Evolutionary conservation across 2,329 filamentous ascomycete species (phyloP).

Genomic region (Neopestalotiopsis sp.): DNA sequence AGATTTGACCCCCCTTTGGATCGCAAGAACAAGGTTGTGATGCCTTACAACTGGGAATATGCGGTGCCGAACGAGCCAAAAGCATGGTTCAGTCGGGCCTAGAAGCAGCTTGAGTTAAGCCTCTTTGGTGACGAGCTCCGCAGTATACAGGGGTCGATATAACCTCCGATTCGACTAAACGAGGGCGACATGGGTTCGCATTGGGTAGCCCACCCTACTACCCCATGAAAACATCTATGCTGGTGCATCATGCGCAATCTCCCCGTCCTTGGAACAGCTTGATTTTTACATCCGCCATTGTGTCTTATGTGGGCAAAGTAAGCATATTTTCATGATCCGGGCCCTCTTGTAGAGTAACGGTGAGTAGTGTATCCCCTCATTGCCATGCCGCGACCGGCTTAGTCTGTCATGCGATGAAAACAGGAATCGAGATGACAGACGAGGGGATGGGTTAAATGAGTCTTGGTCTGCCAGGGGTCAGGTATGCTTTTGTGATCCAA

Average conservation of each 20-base stretch:
- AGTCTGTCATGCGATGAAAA: conserved; percentile 20
- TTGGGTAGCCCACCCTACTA: background rate
- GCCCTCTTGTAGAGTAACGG: conserved; percentile 3
- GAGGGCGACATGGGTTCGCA: conserved; percentile 7
- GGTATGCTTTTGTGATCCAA: background rate
- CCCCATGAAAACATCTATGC: conserved; percentile 16
- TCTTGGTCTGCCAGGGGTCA: conserved; percentile 10
- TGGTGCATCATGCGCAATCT: conserved; percentile 31
- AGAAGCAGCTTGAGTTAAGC: conserved; percentile 14
- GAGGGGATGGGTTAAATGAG: conserved; percentile 15
- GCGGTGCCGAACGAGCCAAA: background rate
- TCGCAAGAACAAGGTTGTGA: conserved; percentile 7
- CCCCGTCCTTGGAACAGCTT: conserved; percentile 28
- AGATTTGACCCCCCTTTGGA: background rate
- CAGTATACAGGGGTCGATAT: conserved; percentile 12
- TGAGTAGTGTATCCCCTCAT: background rate
- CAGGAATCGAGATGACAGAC: conserved; percentile 25
- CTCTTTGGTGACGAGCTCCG: conserved; percentile 21
- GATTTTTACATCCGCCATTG: conserved; percentile 22
- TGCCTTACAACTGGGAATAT: conserved; percentile 1
- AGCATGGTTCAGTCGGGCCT: conserved; percentile 11
- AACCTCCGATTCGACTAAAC: conserved; percentile 23
- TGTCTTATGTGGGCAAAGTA: conserved; percentile 24
- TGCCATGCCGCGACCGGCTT: conserved; percentile 14
- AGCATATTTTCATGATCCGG: conserved; percentile 9